Evolutionary conservation across 2,329 filamentous ascomycete species (phyloP), one percentile per base, ranked within the genome.

Genomic region (Clonostachys byssicola): DNA sequence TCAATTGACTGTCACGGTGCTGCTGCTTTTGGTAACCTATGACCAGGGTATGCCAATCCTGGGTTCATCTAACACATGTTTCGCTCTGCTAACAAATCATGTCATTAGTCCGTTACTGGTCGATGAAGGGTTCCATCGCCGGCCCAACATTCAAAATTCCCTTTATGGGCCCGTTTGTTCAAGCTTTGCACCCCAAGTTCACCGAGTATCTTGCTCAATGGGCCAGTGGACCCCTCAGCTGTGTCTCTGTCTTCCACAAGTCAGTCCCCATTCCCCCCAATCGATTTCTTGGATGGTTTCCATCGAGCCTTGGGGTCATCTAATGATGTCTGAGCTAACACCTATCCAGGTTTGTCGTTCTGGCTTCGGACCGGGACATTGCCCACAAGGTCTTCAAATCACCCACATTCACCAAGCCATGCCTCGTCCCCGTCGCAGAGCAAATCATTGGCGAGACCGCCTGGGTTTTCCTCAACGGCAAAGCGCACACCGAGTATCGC

Each of bases 171-270:
- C 88, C 88, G 0, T 92, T 92, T 62, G 67, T 92, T 20, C 78
- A 90, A 58, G 87, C 85, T 4, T 74, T 92, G 33, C 77, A 88
- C 55, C 88, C 88, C 7, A 82, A 85, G 52, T 92, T 92, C 62
- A 77, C 80, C 18, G 72, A 78, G 42, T 92, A 92, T 66, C 77
- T 88, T 57, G 78, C 74, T 12, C 89, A 92, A 72, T 92, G 88
- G 88, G 75, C 80, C 13, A 89, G 85, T 49, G 88, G 85, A n/a
- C 79, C 84, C 17, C 72, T 92, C 49, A 91, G 87, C 63, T 92
- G 88, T 57, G 87, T 92, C 16, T 91, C 86, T 2, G 83, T 92
- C 52, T 92, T 92, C 64, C 88, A 92, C 75, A 92, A 92, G 85
- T 89, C 75, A 36, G 55, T 35, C 12, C 10, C 17, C 13, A 3